Base-by-base conservation (phyloP, 345 rosid genomes). In the Dipteronia sinensis region DNA sequence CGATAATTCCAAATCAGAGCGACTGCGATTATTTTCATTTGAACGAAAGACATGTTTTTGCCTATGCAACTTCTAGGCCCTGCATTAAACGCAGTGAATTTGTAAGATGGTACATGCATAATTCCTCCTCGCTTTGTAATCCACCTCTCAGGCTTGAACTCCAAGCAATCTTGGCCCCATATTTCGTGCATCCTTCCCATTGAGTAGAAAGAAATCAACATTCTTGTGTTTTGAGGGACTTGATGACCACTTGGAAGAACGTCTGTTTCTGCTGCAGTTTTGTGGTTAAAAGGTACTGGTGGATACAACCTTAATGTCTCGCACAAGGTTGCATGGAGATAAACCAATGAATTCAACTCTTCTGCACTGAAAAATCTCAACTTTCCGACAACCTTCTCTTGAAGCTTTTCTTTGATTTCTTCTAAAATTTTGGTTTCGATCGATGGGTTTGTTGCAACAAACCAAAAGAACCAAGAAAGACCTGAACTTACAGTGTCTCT, bases 1-100 rank as follows among this genome's bases (percentile, higher is more conserved):
- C 47, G 61, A 71, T 80, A 83, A 29, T 83, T 77, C 71, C 62
- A 44, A 0, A 83, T 40, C 7, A 80, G 3, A 10, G 77, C 25
- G 12, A 61, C 23, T 1, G 75, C 77, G 10, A 75, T 19, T 2
- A 64, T 61, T 58, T 80, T 80, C 63, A 80, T 70, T 38, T 80
- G 81, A 20, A 69, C 23, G 67, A 83, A 58, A 23, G 81, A 34
- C 31, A 77, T 65, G 5, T 80, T 71, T 11, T 77, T 77, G 0
- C 82, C 86, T 51, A 83, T 7, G 58, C 83, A 80, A 15, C 77
- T 83, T 40, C 80, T 80, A 0, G 86, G 83, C 11, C 83, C 82
- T 47, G 80, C 56, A 63, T 71, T 34, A 34, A 80, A 80, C 4
- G 80, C 75, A 2, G 67, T n/a, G 55, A 46, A 77, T 46, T 69